phyloP scores from a whole-genome alignment of 805 yeast genomes.

The Candida sonorensis region DNA sequence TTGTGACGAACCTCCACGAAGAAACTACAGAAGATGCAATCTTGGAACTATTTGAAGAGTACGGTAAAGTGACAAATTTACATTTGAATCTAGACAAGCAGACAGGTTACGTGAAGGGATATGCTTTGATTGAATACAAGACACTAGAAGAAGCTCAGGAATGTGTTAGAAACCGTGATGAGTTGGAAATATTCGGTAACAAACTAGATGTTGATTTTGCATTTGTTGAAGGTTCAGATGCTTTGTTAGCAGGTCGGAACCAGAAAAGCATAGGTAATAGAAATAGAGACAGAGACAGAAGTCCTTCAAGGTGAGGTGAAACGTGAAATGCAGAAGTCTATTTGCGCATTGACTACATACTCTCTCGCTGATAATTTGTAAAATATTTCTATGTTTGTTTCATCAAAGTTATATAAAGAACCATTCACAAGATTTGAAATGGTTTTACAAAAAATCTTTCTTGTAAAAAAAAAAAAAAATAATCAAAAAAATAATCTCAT shows the following conservation, averaged over 20 bases:
- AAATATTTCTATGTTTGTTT: no score
- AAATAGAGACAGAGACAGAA: background rate
- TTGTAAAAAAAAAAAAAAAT: background rate
- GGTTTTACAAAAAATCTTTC: no score
- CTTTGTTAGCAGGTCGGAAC: background rate
- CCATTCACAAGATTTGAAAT: no score
- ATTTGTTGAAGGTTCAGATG: constrained; percentile 23
- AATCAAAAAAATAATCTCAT: background rate
- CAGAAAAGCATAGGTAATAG: background rate
- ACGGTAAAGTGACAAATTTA: constrained; percentile 30
- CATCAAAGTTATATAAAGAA: no score
- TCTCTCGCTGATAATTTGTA: no score
- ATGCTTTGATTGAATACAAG: constrained; percentile 34
- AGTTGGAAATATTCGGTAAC: constrained; percentile 29
- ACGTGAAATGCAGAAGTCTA: background rate
- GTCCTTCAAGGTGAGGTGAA: background rate
- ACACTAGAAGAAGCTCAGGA: constrained; percentile 26
- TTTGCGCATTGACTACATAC: no score
- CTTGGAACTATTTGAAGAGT: constrained; percentile 34
- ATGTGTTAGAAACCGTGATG: constrained; percentile 24
- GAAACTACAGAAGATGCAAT: constrained; percentile 41
- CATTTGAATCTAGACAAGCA: constrained; percentile 37
- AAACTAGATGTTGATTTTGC: constrained; percentile 30
- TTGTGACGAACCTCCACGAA: constrained; percentile 35
- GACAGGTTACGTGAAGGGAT: constrained; percentile 38